Percentiles rank a stretch among this genome's conserved stretches.
These are phyloP conservation scores for Candida frijolesensis DNA, from an alignment of 1,139 yeast species.

Conservation along the genomic window DNA sequence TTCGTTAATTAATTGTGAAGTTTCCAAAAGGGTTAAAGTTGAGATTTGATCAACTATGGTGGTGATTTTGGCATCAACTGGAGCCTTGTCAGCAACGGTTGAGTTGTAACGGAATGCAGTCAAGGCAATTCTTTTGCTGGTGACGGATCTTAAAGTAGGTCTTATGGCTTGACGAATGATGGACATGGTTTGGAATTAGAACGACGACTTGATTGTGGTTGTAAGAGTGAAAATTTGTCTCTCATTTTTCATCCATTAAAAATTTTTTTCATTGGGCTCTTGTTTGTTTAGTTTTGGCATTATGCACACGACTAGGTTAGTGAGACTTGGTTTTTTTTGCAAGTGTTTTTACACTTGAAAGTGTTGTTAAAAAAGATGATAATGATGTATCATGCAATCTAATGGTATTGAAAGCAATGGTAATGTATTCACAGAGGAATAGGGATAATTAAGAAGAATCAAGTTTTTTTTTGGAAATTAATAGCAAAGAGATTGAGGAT, in stretches of 20 bases:
- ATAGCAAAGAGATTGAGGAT: no score
- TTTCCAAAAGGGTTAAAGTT: constrained; percentile 84
- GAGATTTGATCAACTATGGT: constrained; percentile 90
- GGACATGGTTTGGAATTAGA: constrained; percentile 11
- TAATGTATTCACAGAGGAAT: no score
- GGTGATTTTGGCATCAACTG: constrained; percentile 86
- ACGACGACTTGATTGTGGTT: not conserved
- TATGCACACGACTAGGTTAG: not conserved
- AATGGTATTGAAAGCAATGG: no score
- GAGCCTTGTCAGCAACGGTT: constrained; percentile 45
- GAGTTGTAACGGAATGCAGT: constrained; percentile 54
- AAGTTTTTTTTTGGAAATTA: no score
- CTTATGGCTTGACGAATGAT: constrained; percentile 42
- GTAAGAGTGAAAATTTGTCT: constrained; percentile 4
- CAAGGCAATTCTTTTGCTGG: constrained; percentile 26
- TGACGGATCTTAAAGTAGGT: constrained; percentile 36
- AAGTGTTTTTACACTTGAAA: no score
- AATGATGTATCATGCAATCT: no score
- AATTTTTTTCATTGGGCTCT: constrained; percentile 5
- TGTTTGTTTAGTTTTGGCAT: not conserved
- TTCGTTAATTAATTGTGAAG: constrained; percentile 80
- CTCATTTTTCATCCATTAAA: not conserved
- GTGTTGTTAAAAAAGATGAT: no score
- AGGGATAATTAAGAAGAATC: no score
- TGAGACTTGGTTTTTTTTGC: not conserved